phyloP scores from a whole-genome alignment of 2,329 filamentous ascomycete species.

The Sphaerulina vaccinii region DNA sequence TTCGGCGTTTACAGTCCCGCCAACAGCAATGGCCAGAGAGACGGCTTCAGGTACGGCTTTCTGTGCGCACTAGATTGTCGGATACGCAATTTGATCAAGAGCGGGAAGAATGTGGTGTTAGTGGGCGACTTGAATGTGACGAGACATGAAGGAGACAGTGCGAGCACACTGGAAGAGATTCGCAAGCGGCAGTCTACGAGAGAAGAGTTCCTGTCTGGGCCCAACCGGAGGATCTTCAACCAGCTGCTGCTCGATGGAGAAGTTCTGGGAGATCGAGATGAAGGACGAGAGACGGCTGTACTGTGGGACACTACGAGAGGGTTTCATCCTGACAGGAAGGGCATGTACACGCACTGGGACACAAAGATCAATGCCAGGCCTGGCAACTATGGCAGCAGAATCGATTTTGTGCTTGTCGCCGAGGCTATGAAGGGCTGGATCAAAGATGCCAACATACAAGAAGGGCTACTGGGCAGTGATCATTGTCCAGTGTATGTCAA shows the following conservation, averaged over 20 bases:
- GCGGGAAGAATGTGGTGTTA: slow-evolving; percentile 82
- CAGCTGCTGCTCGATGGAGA: slow-evolving; percentile 75
- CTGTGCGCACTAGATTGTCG: slow-evolving; percentile 76
- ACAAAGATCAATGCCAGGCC: slow-evolving; percentile 93
- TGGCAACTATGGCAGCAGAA: slow-evolving; percentile 86
- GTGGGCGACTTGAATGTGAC: slow-evolving; percentile 87
- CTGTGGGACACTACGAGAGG: slow-evolving; percentile 81
- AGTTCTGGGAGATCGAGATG: slow-evolving; percentile 65
- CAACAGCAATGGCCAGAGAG: slow-evolving; percentile 77
- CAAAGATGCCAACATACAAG: slow-evolving; percentile 78
- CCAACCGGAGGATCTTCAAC: slow-evolving; percentile 77
- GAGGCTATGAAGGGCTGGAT: slow-evolving; percentile 79
- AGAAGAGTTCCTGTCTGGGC: slow-evolving; percentile 70
- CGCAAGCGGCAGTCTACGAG: slow-evolving; percentile 66
- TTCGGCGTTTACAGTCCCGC: slow-evolving; percentile 92
- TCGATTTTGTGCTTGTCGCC: slow-evolving; percentile 89
- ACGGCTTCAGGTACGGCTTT: slow-evolving; percentile 79
- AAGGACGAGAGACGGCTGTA: slow-evolving; percentile 67
- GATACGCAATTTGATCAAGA: slow-evolving; percentile 75
- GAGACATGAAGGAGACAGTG: slow-evolving; percentile 68
- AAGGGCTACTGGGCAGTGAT: slow-evolving; percentile 89
- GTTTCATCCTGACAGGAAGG: slow-evolving; percentile 74
- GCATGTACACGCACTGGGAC: slow-evolving; percentile 99
- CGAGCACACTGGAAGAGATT: slow-evolving; percentile 69
- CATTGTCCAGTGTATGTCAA: slow-evolving; percentile 90